These are phyloP conservation scores for Pythium grandisporangium DNA, from an alignment of 352 stramenopile species.

Conservation along the genomic window DNA sequence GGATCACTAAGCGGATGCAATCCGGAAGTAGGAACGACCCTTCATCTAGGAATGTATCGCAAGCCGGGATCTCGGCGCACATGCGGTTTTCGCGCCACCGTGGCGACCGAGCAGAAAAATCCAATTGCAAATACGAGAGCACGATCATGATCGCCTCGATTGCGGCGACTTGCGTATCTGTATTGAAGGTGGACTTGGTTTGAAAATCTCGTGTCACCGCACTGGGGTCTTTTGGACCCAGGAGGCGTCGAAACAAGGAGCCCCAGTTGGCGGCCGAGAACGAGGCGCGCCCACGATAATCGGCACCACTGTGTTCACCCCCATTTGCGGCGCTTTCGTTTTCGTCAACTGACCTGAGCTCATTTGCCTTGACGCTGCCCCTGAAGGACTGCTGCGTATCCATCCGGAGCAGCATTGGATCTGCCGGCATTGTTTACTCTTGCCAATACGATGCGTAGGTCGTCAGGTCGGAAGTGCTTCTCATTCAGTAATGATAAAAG, in stretches of 20 bases:
- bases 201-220: conserved; percentile 21
- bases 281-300: no score
- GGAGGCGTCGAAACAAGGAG: conserved; percentile 6
- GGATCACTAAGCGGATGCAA: conserved; percentile 15
- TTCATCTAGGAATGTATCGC: conserved; percentile 23
- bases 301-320: no score
- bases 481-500: no score
- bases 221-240: conserved; percentile 1
- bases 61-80: conserved; percentile 16
- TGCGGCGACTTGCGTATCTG: conserved; percentile 21
- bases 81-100: conserved; percentile 44
- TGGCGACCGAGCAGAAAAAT: conserved; percentile 19
- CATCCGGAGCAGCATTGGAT: conserved; percentile 7
- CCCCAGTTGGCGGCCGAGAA: conserved; percentile 12
- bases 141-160: conserved; percentile 37
- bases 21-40: conserved; percentile 27
- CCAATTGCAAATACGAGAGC: conserved; percentile 28
- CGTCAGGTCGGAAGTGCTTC: no score
- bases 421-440: no score
- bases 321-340: no score
- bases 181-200: conserved; percentile 25
- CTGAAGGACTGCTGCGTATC: conserved; percentile 3
- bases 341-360: no score
- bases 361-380: not conserved
- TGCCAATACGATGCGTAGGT: no score